phyloP scores from a whole-genome alignment of 176 grass and related monocot genomes.

The Sorghum bicolor region DNA sequence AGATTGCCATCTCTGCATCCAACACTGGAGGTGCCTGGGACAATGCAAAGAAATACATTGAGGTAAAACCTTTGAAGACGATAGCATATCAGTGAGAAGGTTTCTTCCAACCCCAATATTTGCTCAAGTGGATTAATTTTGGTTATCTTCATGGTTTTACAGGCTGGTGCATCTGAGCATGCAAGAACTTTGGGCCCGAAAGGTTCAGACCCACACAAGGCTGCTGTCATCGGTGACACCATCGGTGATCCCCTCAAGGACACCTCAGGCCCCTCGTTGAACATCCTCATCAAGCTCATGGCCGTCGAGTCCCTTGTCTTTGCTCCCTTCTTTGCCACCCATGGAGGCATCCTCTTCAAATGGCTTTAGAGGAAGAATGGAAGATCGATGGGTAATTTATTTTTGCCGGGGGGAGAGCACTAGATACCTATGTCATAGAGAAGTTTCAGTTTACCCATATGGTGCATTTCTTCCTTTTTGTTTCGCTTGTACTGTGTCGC shows the following conservation, averaged over 20 bases:
- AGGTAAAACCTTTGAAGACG: constrained; percentile 45
- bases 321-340: constrained; percentile 86
- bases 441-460: background rate
- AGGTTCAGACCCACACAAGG: constrained; percentile 88
- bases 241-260: constrained; percentile 94
- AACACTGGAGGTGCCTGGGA: constrained; percentile 97
- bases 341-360: constrained; percentile 89
- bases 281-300: constrained; percentile 99
- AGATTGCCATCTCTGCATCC: constrained; percentile 97
- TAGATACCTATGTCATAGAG: background rate
- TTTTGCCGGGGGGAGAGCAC: constrained; percentile 7
- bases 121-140: background rate
- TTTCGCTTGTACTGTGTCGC: background rate
- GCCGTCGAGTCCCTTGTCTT: constrained; percentile 89
- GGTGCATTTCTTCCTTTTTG: background rate
- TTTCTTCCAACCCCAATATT: background rate
- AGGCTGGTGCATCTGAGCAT: constrained; percentile 91
- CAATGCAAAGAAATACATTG: constrained; percentile 92
- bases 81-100: background rate
- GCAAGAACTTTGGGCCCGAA: constrained; percentile 69
- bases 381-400: background rate
- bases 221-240: constrained; percentile 92
- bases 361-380: constrained; percentile 38
- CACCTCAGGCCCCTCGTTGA: constrained; percentile 85
- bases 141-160: constrained; percentile 18